phyloP scores from a whole-genome alignment of 2,329 filamentous ascomycete species.

The Dryadomyces sulphureus region DNA sequence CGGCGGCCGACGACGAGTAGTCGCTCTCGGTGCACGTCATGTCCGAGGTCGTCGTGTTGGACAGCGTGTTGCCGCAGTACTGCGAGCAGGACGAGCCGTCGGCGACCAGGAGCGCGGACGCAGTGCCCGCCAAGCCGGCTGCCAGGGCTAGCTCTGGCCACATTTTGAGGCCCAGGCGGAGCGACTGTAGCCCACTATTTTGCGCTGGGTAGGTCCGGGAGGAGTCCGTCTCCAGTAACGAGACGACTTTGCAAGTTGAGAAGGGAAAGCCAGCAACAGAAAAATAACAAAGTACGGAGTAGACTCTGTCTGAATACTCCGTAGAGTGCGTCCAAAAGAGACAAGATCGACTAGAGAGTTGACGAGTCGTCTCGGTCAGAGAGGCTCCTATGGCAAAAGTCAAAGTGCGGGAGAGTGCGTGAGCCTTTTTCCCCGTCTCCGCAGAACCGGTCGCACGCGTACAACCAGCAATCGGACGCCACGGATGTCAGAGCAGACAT shows the following conservation, averaged over 20 bases:
- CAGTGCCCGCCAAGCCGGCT: slow-evolving; percentile 9
- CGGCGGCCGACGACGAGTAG: slow-evolving; percentile 24
- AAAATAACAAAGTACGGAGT: neutral
- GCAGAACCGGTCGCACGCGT: neutral
- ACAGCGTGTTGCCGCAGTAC: slow-evolving; percentile 38
- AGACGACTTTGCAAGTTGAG: too few species aligned
- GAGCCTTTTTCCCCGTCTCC: too few species aligned
- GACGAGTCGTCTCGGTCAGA: too few species aligned
- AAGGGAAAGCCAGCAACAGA: neutral
- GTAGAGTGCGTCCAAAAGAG: too few species aligned
- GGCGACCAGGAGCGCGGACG: slow-evolving; percentile 25
- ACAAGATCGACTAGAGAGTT: neutral
- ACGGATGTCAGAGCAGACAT: neutral
- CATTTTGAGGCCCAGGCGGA: slow-evolving; percentile 5
- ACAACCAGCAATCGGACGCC: neutral
- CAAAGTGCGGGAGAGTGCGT: neutral
- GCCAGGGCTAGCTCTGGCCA: slow-evolving; percentile 9
- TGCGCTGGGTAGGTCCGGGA: too few species aligned
- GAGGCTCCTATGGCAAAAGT: neutral
- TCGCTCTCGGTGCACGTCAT: slow-evolving; percentile 29
- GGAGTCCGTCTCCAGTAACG: too few species aligned
- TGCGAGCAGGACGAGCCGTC: slow-evolving; percentile 32
- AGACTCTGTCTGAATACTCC: too few species aligned
- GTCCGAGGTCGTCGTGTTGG: slow-evolving; percentile 28
- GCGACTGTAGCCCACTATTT: neutral